These are phyloP conservation scores for Parachaetomium inaequale DNA, from an alignment of 495 filamentous ascomycete species.

Conservation along the genomic window DNA sequence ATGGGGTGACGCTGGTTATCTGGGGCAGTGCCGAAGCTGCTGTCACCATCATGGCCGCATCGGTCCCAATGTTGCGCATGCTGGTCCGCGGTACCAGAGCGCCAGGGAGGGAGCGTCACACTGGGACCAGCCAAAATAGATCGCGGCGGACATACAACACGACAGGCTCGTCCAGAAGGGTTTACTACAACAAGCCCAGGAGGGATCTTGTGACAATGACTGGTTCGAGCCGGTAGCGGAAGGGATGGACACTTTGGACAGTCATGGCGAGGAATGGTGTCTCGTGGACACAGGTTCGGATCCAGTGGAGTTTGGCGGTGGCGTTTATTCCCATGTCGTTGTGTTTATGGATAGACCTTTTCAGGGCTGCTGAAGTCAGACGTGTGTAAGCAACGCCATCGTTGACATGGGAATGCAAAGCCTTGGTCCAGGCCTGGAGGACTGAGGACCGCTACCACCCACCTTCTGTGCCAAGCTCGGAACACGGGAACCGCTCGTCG, in stretches of 20 bases:
- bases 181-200: slow-evolving; percentile 29
- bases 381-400: background rate
- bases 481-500: background rate
- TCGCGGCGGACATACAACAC: slow-evolving; percentile 16
- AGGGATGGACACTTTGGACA: background rate
- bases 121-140: slow-evolving; percentile 6
- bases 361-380: background rate
- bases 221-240: slow-evolving; percentile 9
- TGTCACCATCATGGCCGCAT: slow-evolving; percentile 37
- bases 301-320: background rate
- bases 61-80: slow-evolving; percentile 33
- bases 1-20: slow-evolving; percentile 26
- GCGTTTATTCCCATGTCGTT: background rate
- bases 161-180: slow-evolving; percentile 17
- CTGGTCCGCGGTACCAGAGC: slow-evolving; percentile 23
- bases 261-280: background rate
- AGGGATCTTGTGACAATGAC: slow-evolving; percentile 30
- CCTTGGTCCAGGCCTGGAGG: background rate
- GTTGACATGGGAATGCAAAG: background rate
- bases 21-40: slow-evolving; percentile 33
- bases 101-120: background rate
- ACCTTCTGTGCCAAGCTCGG: background rate
- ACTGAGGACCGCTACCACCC: background rate
- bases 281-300: background rate
- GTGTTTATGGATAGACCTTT: no score